Conservation (phyloP, 805 yeast species). For the Candida easanensis region DNA sequence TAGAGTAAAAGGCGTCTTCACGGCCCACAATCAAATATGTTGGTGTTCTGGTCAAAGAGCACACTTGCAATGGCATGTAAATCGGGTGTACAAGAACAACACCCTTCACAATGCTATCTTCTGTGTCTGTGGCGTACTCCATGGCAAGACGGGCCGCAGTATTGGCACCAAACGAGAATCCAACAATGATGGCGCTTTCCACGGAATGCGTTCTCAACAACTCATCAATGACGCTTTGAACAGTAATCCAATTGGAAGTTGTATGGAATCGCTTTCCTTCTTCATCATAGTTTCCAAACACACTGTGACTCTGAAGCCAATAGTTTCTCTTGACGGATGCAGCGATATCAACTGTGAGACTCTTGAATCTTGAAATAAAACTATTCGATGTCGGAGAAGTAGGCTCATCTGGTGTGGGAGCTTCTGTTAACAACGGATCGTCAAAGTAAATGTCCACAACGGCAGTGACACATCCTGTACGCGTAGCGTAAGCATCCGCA, state of each 20-base stretch:
- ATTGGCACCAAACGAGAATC: constrained; percentile 27
- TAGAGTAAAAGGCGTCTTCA: constrained; percentile 19
- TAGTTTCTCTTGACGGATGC: constrained; percentile 16
- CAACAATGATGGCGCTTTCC: constrained; percentile 19
- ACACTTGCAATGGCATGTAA: constrained; percentile 20
- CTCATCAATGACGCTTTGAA: constrained; percentile 19
- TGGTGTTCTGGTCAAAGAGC: constrained; percentile 10
- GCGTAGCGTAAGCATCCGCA: constrained; percentile 27
- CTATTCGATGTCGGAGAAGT: neutral
- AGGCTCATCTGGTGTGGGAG: neutral
- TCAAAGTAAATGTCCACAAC: constrained; percentile 23
- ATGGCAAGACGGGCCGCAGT: constrained; percentile 22
- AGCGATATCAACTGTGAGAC: constrained; percentile 20
- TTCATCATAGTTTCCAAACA: constrained; percentile 23
- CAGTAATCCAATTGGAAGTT: constrained; percentile 20
- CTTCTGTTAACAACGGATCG: constrained; percentile 19
- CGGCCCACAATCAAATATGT: constrained; percentile 19
- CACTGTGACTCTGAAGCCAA: constrained; percentile 24
- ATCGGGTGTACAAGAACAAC: constrained; percentile 25
- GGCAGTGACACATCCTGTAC: constrained; percentile 29
- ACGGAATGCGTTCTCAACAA: constrained; percentile 19
- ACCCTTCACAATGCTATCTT: constrained; percentile 17
- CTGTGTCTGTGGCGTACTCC: constrained; percentile 8
- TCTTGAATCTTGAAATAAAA: constrained; percentile 20
- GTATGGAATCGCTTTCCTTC: constrained; percentile 15